These are phyloP conservation scores for Tylopilus balloui DNA, from an alignment of 768 basidiomycete genomes.

Conservation along the genomic window DNA sequence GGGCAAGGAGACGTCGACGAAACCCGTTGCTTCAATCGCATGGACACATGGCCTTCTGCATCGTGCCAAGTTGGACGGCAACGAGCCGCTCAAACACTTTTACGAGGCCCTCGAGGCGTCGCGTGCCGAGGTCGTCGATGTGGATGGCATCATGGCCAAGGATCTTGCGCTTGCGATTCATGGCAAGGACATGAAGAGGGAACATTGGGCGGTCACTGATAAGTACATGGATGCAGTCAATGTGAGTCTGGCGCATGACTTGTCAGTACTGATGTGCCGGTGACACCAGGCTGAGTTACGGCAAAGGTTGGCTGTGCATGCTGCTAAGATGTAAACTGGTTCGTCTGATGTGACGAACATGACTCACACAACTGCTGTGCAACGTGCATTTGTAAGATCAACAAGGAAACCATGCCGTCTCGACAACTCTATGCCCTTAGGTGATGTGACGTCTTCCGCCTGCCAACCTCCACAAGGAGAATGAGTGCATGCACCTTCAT, in stretches of 20 bases:
- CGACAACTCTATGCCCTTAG: no score
- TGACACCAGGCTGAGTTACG: slow-evolving; percentile 39
- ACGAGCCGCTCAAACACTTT: slow-evolving; percentile 68
- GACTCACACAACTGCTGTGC: no score
- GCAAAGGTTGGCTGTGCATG: slow-evolving; percentile 37
- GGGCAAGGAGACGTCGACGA: slow-evolving; percentile 96
- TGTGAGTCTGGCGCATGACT: slow-evolving; percentile 42
- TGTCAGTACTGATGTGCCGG: slow-evolving; percentile 12
- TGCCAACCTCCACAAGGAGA: no score
- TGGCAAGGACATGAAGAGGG: slow-evolving; percentile 84
- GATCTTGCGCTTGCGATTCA: slow-evolving; percentile 93
- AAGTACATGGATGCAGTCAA: slow-evolving; percentile 93
- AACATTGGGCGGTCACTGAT: slow-evolving; percentile 95
- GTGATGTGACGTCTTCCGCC: no score
- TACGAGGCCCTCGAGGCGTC: slow-evolving; percentile 77
- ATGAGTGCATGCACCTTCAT: no score
- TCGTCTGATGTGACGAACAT: not conserved
- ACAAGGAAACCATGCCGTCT: no score
- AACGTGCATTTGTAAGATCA: no score
- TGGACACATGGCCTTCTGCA: slow-evolving; percentile 96
- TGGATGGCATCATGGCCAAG: slow-evolving; percentile 94
- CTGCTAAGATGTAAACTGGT: slow-evolving; percentile 17
- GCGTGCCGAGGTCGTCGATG: slow-evolving; percentile 88
- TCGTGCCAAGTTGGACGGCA: slow-evolving; percentile 88
- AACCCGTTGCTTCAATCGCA: slow-evolving; percentile 97